Conservation (phyloP, 306 rosid species). For the Begonia masoniana region DNA sequence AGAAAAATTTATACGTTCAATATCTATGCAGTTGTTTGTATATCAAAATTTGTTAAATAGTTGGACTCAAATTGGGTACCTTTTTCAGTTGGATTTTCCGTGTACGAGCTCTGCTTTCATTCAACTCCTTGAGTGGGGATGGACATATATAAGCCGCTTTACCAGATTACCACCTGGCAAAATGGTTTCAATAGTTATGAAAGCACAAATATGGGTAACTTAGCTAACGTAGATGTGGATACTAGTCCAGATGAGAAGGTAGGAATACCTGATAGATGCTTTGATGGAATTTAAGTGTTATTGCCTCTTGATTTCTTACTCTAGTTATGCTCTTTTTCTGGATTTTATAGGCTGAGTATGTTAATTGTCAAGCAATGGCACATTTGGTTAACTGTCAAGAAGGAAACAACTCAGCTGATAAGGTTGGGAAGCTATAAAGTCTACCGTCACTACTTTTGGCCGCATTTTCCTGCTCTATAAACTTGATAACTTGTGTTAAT, state of each 20-base stretch:
- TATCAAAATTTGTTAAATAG: no score
- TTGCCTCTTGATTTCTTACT: slow-evolving; percentile 9
- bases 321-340: slow-evolving; percentile 15
- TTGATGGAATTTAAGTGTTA: slow-evolving; percentile 4
- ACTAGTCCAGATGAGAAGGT: slow-evolving; percentile 43
- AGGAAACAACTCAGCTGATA: slow-evolving; percentile 31
- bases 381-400: slow-evolving; percentile 47
- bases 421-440: slow-evolving; percentile 38
- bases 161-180: slow-evolving; percentile 63
- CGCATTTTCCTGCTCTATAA: neutral
- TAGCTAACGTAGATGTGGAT: slow-evolving; percentile 35
- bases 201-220: slow-evolving; percentile 25
- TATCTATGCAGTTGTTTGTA: no score
- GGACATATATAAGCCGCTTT: slow-evolving; percentile 77
- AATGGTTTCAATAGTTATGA: slow-evolving; percentile 40
- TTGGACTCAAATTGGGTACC: no score
- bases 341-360: slow-evolving; percentile 35
- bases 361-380: slow-evolving; percentile 36
- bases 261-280: neutral
- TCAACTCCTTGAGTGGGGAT: slow-evolving; percentile 21
- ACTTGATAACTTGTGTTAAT: neutral
- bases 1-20: no score
- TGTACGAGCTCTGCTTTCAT: slow-evolving; percentile 23
- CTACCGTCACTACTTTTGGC: neutral
- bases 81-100: no score